A percentile compares a stretch with the other conserved stretches of the same genome.
These are phyloP conservation scores for Podospora conica DNA, from an alignment of 495 filamentous ascomycete genomes.

Conservation along the genomic window DNA sequence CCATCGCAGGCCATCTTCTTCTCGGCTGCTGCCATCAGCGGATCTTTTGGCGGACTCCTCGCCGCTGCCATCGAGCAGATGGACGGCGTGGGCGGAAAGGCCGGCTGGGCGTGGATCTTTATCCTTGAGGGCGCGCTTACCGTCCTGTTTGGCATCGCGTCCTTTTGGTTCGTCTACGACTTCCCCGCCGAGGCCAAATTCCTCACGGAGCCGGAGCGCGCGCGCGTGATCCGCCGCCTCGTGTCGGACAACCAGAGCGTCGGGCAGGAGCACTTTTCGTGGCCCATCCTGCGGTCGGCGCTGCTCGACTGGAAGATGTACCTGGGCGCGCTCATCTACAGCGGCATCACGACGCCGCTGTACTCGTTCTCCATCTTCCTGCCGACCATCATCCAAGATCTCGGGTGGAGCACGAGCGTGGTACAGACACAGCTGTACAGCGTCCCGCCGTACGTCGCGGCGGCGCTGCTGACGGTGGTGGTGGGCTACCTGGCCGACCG, in stretches of 20 bases:
- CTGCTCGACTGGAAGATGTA: slow-evolving; percentile 6
- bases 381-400: slow-evolving; percentile 7
- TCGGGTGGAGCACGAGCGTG: slow-evolving; percentile 1
- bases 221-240: slow-evolving; percentile 2
- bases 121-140: slow-evolving; percentile 67
- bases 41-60: slow-evolving; percentile 74
- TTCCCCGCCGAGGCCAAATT: slow-evolving; percentile 55
- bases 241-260: neutral
- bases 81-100: slow-evolving; percentile 62
- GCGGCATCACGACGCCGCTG: slow-evolving; percentile 1
- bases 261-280: slow-evolving; percentile 1
- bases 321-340: slow-evolving; percentile 3
- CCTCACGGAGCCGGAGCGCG: slow-evolving; percentile 1
- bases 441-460: slow-evolving; percentile 4
- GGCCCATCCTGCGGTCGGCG: neutral
- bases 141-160: slow-evolving; percentile 59
- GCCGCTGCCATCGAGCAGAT: slow-evolving; percentile 67
- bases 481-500: slow-evolving; percentile 4
- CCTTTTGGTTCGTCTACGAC: slow-evolving; percentile 77
- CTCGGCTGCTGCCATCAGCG: slow-evolving; percentile 69
- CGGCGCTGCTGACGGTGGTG: neutral
- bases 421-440: slow-evolving; percentile 9
- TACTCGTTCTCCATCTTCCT: slow-evolving; percentile 6
- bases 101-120: slow-evolving; percentile 78
- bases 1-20: slow-evolving; percentile 66